Conservation (phyloP, 2,329 filamentous ascomycete genomes). For the Ilyonectria robusta region DNA sequence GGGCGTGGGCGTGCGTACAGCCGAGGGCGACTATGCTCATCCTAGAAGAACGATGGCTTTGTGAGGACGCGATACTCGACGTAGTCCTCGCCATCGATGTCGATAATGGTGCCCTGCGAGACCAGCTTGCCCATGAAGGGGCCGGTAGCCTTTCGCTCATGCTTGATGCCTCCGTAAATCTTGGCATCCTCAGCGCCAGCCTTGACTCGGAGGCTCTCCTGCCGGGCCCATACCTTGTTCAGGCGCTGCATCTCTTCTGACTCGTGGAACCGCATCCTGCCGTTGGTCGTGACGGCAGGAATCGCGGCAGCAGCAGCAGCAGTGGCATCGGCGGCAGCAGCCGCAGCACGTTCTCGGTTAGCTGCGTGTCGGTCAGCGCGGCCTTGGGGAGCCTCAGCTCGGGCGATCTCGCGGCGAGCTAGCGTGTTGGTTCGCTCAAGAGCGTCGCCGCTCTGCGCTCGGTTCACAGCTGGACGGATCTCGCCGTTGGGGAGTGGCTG, state of each 20-base stretch:
- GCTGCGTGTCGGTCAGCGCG: conserved; percentile 65
- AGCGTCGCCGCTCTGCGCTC: conserved; percentile 47
- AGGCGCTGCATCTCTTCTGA: conserved; percentile 65
- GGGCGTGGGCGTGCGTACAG: not conserved
- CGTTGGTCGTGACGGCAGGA: conserved; percentile 41
- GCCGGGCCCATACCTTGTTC: conserved; percentile 69
- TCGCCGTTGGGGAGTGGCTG: conserved; percentile 45
- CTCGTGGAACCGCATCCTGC: conserved; percentile 59
- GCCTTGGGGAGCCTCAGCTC: conserved; percentile 65
- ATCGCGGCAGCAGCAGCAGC: conserved; percentile 49
- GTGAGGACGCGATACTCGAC: conserved; percentile 77
- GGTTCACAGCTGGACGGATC: conserved; percentile 36
- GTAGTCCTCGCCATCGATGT: conserved; percentile 76
- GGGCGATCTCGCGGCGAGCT: conserved; percentile 66
- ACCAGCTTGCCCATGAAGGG: conserved; percentile 76
- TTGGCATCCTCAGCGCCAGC: conserved; percentile 66
- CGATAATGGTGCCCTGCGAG: conserved; percentile 72
- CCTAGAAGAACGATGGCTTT: conserved; percentile 72
- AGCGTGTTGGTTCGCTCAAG: conserved; percentile 65
- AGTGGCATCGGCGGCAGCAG: conserved; percentile 51
- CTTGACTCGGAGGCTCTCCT: conserved; percentile 64
- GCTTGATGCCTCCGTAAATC: conserved; percentile 72
- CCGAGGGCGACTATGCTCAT: not conserved
- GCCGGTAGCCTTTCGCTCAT: conserved; percentile 72
- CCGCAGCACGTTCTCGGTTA: conserved; percentile 56